Evolutionary conservation across 129 eudicot genomes (phyloP), one percentile per base, ranked within the genome.

Genomic region (Silybum marianum): DNA sequence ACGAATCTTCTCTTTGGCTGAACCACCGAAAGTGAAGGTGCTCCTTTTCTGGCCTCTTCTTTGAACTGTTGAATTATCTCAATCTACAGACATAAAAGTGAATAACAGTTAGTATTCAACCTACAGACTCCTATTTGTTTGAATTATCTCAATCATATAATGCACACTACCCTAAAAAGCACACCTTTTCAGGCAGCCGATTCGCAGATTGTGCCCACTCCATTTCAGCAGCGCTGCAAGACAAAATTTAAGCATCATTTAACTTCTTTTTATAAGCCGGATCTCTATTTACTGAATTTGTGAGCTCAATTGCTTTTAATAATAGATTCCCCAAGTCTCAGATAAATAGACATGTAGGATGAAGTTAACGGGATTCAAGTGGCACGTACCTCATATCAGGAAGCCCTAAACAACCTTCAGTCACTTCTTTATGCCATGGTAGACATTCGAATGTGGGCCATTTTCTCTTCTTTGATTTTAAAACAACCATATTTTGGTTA

Each of bases 391-490:
- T 87, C 44, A 65, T 72, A 78, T 81, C 66, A 62, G 73, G 87
- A 85, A 84, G 63, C 82, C 85, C 74, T 76, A 48, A 70, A 38
- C 46, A 73, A 70, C 79, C 87, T 69, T 77, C 80, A 60, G 86
- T 69, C 76, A 83, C 88, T 90, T 81, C 94, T 86, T 83, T 78
- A 84, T 90, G 78, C 92, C 92, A 89, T 34, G 93, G 89, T 69
- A 83, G 39, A 81, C 78, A 36, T 72, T 84, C 84, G 75, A 76
- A 72, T 24, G 82, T 75, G 62, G 82, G 66, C 68, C n/a, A 13
- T 80, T 90, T 92, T 26, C 94, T 91, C 86, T 92, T 92, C 83
- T 81, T 92, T 58, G 90, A 80, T 30, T 75, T 84, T 75, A 74
- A 70, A 77, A 40, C 77, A 30, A 73, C 79, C 82, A 71, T 73